phyloP scores from a whole-genome alignment of 164 flowering plant species.

The Buxus sempervirens region DNA sequence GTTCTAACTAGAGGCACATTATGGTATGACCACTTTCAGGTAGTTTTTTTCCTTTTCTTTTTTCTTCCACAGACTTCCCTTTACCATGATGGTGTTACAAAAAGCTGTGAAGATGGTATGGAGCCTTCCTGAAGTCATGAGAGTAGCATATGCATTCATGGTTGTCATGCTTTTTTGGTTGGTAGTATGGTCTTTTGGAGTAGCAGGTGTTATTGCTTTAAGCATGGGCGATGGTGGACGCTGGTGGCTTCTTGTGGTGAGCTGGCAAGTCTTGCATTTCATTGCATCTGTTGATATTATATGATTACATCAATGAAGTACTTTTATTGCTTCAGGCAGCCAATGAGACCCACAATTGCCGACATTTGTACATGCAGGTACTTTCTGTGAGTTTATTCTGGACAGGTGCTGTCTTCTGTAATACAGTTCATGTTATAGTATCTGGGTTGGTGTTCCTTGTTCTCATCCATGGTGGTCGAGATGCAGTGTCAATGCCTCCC shows the following conservation, averaged over 20 bases:
- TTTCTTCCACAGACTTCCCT: slow-evolving; percentile 67
- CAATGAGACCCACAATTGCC: slow-evolving; percentile 11
- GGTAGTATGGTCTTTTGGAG: slow-evolving; percentile 96
- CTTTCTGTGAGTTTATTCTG: slow-evolving; percentile 97
- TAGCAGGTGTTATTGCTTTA: slow-evolving; percentile 89
- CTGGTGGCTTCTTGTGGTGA: slow-evolving; percentile 99
- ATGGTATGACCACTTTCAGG: not conserved
- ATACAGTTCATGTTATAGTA: slow-evolving; percentile 88
- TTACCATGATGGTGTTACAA: slow-evolving; percentile 89
- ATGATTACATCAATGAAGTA: slow-evolving; percentile 9
- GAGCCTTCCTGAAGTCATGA: slow-evolving; percentile 79
- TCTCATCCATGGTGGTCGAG: slow-evolving; percentile 80
- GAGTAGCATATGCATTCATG: slow-evolving; percentile 81
- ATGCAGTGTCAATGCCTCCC: slow-evolving; percentile 75
- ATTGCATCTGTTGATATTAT: slow-evolving; percentile 20
- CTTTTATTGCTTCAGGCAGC: slow-evolving; percentile 2
- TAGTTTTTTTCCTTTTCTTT: not conserved
- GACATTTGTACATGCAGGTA: slow-evolving; percentile 45
- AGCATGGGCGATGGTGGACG: slow-evolving; percentile 73
- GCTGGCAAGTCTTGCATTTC: slow-evolving; percentile 84
- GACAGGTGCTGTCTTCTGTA: slow-evolving; percentile 98
- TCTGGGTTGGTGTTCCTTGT: slow-evolving; percentile 98
- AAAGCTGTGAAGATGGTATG: slow-evolving; percentile 89
- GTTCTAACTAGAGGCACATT: not conserved
- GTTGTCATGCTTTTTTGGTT: slow-evolving; percentile 88